Evolutionary conservation across 805 yeast species (phyloP).

Genomic region (Cyberlindnera mycetangii): DNA sequence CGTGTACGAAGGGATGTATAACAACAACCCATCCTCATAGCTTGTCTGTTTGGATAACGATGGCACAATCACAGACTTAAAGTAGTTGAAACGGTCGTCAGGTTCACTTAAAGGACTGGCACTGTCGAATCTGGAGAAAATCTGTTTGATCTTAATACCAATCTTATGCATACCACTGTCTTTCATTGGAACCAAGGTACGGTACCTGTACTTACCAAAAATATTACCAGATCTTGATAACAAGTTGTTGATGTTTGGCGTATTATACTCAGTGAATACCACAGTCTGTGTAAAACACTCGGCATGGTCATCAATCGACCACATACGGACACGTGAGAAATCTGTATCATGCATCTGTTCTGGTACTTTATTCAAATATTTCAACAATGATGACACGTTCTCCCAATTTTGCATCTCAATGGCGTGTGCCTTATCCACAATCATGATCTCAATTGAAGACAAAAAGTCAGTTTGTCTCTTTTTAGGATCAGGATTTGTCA

Average conservation of each 20-base stretch:
- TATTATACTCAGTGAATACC: constrained; percentile 67
- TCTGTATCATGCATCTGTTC: constrained; percentile 79
- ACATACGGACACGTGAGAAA: constrained; percentile 86
- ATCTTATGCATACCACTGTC: constrained; percentile 59
- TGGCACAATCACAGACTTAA: constrained; percentile 71
- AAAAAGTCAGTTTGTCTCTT: constrained; percentile 76
- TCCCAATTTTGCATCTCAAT: constrained; percentile 93
- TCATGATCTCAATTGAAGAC: constrained; percentile 79
- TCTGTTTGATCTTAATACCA: constrained; percentile 64
- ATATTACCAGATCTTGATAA: constrained; percentile 50
- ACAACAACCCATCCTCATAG: constrained; percentile 69
- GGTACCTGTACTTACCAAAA: constrained; percentile 58
- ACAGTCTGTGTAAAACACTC: constrained; percentile 72
- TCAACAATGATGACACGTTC: constrained; percentile 65
- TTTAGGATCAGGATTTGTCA: constrained; percentile 58
- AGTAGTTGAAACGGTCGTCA: constrained; percentile 77
- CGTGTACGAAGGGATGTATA: constrained; percentile 81
- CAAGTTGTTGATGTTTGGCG: constrained; percentile 79
- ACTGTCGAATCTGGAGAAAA: constrained; percentile 68
- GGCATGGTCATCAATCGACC: constrained; percentile 85
- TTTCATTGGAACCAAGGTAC: constrained; percentile 41
- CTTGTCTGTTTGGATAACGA: constrained; percentile 57
- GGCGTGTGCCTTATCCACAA: constrained; percentile 82
- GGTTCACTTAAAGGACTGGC: constrained; percentile 63
- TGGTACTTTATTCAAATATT: constrained; percentile 74